Evolutionary conservation across 352 stramenopile species (phyloP), one percentile per base, ranked within the genome.

Genomic region (Sclerospora graminicola): DNA sequence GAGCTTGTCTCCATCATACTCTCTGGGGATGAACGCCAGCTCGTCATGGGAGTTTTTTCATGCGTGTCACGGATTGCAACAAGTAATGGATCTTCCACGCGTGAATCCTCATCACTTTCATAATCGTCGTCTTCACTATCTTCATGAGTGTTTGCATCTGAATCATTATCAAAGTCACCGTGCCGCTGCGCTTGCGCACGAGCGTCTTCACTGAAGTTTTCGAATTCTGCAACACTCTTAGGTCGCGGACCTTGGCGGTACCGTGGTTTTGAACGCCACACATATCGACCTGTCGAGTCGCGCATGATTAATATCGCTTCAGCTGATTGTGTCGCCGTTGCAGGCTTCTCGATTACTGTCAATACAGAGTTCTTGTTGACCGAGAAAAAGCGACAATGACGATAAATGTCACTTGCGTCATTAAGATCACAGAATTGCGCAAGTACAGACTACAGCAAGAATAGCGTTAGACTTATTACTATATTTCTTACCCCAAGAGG

Each of bases 281-380:
- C 67, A 44, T 93, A 93, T 13, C 75, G 59, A 5, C 81, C 81
- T 10, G 71, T 84, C 3, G 72, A 66, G 39, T 93, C 81, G 8
- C 81, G 64, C 63, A 93, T 72, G 34, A 89, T 84, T 8, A 89
- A 38, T 26, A 87, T 84, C 4, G 72, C 66, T 62, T 90, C 70
- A 45, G 64, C 50, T 20, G 60, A 35, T 29, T 66, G 53, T 15
- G 61, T 35, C 15, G 52, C 48, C 30, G 62, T 79, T 5, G 61
- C 42, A 0, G 69, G 74, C 32, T 90, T 87, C 33, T 93, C 81
- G 23, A 89, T 84, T 2, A 90, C 72, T 7, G 65, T 88, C 40
- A 93, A 31, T 14, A 93, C 73, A 0, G 81, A 73, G 21, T 68
- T 78, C 41, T 88, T 87, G 65, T 86, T 85, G 33, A 89, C 54